A percentile compares a stretch with the other conserved stretches of the same genome.
These are phyloP conservation scores for Corchorus olitorius DNA, from an alignment of 345 rosid species.

Conservation along the genomic window DNA sequence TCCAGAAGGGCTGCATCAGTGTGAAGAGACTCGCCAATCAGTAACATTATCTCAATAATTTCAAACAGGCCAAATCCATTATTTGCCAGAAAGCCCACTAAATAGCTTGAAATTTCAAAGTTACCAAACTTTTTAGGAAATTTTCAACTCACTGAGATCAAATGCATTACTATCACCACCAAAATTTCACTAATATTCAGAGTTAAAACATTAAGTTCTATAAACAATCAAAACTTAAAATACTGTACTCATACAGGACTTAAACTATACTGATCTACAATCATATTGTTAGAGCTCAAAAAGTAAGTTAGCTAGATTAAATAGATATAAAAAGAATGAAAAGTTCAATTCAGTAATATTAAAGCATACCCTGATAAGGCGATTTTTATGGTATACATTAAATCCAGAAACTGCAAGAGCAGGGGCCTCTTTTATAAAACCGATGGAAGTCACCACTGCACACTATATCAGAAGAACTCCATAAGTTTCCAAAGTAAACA, in stretches of 20 bases:
- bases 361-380: constrained; percentile 79
- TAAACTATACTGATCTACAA: not conserved
- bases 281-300: not conserved
- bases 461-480: constrained; percentile 38
- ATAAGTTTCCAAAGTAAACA: constrained; percentile 15
- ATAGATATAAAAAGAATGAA: constrained; percentile 13
- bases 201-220: not conserved
- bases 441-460: constrained; percentile 66
- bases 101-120: constrained; percentile 4
- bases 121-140: constrained; percentile 10
- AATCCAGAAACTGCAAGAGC: constrained; percentile 54
- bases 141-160: not conserved
- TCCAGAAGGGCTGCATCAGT: constrained; percentile 87
- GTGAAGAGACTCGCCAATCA: constrained; percentile 28
- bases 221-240: constrained; percentile 2
- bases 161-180: not conserved
- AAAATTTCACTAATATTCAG: not conserved
- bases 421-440: constrained; percentile 78
- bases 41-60: constrained; percentile 17
- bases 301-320: not conserved
- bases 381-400: constrained; percentile 91
- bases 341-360: not conserved
- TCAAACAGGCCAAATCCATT: constrained; percentile 1
- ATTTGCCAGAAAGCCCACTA: not conserved
- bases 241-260: not conserved